Evolutionary conservation across 129 eudicot genomes (phyloP), one percentile per base, ranked within the genome.

Genomic region (Heracleum sosnowskyi): DNA sequence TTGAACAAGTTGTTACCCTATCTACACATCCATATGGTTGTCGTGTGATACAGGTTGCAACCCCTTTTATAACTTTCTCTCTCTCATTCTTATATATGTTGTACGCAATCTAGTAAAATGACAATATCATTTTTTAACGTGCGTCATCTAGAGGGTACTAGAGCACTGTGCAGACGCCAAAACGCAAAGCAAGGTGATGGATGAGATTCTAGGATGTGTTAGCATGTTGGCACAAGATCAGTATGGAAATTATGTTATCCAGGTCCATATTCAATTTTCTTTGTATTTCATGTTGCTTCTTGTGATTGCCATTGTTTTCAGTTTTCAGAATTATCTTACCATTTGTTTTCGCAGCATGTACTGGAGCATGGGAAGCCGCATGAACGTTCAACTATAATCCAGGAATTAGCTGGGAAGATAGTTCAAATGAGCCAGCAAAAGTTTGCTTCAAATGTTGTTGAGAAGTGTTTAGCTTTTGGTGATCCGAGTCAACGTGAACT

Each of bases 21-120:
- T 88, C 90, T 1, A 79, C 76, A 39, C 92, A 88, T 82, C 90
- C 90, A 7, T 88, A 88, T 82, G 92, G 92, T 57, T 88, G 92
- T 49, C 88, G 92, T 47, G 92, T 88, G 34, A 82, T 88, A 68
- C 92, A 88, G 92, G 92, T 88, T 69, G 72, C 72, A 31, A 31
- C 24, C 34, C 35, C 72, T 66, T 66, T 66, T 28, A 33, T 66
- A 66, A 60, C 15, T 7, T 68, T 11, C 42, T 37, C 16, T 42
- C 44, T 39, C 16, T 24, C 39, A 74, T 74, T 26, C 49, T 42
- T 34, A 33, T 39, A 5, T 53, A 33, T 82, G 35, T 75, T 13
- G 69, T 62, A 35, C 2, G 8, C 64, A 41, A 16, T 26, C 15
- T 60, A 36, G 10, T 24, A 7, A 29, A 41, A 31, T 31, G 40